A percentile compares a stretch with the other conserved stretches of the same genome.
phyloP scores from a whole-genome alignment of 306 rosid genomes.

The Lupinus albus region DNA sequence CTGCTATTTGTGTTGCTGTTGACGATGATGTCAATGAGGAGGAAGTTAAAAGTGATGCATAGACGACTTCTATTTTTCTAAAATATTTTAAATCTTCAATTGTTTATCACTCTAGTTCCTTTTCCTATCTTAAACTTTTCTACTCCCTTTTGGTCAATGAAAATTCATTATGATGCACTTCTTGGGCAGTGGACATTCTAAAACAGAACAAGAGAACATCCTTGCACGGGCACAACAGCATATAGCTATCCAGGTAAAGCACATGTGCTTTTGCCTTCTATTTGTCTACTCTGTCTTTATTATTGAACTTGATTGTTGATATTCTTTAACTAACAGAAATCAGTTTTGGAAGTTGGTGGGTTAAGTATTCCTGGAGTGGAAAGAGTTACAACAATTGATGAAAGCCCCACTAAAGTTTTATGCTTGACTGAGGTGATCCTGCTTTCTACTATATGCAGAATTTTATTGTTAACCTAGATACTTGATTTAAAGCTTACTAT shows the following conservation, averaged over 20 bases:
- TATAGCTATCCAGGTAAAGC: constrained; percentile 69
- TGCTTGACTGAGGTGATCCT: constrained; percentile 68
- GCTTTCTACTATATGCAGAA: constrained; percentile 25
- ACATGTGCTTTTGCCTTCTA: background rate
- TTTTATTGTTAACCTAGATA: constrained; percentile 13
- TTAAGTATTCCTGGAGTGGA: constrained; percentile 51
- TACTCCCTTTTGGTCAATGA: constrained; percentile 1
- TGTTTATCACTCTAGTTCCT: background rate
- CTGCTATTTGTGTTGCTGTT: constrained; percentile 3
- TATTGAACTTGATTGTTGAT: constrained; percentile 3
- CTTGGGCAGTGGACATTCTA: constrained; percentile 60
- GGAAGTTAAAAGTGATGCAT: constrained; percentile 7
- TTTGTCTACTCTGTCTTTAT: constrained; percentile 8
- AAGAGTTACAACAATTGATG: constrained; percentile 45
- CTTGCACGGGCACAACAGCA: constrained; percentile 79
- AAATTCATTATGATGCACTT: constrained; percentile 31
- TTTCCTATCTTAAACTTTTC: background rate
- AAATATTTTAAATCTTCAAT: constrained; percentile 6
- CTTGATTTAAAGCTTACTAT: constrained; percentile 14
- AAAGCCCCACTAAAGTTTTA: constrained; percentile 62
- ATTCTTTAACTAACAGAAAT: constrained; percentile 48
- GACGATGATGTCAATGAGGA: constrained; percentile 19
- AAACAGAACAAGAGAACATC: constrained; percentile 75
- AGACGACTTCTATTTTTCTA: background rate
- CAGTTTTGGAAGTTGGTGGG: constrained; percentile 65